Conservation (phyloP, 768 basidiomycete species). For the Termitomyces bulborhizus region DNA sequence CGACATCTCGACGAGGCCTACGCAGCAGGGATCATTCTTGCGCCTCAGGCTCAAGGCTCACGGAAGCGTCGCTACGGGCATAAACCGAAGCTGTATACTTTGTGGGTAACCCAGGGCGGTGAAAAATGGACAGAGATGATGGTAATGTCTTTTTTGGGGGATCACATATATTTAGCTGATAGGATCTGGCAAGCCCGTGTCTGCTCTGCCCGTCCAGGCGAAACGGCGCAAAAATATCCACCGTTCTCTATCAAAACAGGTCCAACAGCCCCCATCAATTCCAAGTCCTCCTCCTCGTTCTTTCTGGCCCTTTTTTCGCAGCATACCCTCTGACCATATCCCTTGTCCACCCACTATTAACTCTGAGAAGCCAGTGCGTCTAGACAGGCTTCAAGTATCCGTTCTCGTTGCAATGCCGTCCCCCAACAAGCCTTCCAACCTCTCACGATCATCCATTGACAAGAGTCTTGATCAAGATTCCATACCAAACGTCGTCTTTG, state of each 20-base stretch:
- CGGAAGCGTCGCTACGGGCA: constrained; percentile 36
- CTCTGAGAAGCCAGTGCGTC: constrained; percentile 7
- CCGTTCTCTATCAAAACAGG: constrained; percentile 11
- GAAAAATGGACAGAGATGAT: constrained; percentile 42
- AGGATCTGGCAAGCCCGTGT: constrained; percentile 26
- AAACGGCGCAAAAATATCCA: constrained; percentile 24
- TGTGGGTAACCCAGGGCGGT: constrained; percentile 30
- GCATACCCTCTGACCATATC: constrained; percentile 1
- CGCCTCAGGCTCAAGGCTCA: constrained; percentile 32
- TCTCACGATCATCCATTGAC: constrained; percentile 14
- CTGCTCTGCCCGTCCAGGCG: constrained; percentile 28
- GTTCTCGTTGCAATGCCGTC: constrained; percentile 57
- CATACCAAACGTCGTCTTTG: constrained; percentile 46
- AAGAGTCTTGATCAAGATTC: constrained; percentile 21
- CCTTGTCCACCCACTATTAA: constrained; percentile 3
- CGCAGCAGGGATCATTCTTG: constrained; percentile 40
- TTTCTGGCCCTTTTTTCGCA: not conserved
- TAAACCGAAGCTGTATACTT: constrained; percentile 46
- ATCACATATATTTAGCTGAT: constrained; percentile 2
- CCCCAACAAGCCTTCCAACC: constrained; percentile 17
- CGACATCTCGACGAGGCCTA: constrained; percentile 47
- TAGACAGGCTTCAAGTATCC: constrained; percentile 43
- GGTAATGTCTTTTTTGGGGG: constrained; percentile 24
- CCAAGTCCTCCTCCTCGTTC: not conserved
- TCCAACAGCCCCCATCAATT: constrained; percentile 2